Evolutionary conservation across 495 filamentous ascomycete genomes (phyloP), one percentile per base, ranked within the genome.

Genomic region (Penicillium riverlandense): DNA sequence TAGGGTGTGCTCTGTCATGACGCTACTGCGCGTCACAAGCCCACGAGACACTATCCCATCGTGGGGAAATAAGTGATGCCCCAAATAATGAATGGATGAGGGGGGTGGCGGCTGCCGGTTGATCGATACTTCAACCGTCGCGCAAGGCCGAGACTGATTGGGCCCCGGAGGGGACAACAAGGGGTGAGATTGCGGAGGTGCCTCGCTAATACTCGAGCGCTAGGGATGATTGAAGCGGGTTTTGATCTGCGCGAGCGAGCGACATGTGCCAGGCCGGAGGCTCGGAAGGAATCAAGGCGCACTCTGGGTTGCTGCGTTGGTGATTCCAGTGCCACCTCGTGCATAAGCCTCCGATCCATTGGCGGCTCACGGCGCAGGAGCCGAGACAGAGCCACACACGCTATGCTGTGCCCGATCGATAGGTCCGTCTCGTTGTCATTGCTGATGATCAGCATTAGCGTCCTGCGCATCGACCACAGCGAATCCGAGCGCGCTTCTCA

Each of bases 401-500:
- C 22, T 22, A 44, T 11, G 47, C 45, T 55, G 52, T 47, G 54
- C 44, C 50, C 32, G 22, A 31, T 47, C 35, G 30, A 22, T 22
- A 22, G 22, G 22, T 22, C 22, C 2, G 22, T 6, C 35, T 35
- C 22, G n/a, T 35, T 33, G 9, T 35, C 36, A 12, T 27, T 27
- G 9, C 12, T 39, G 33, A 40, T 46, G 49, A 47, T 53, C 44
- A 41, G 32, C 38, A 34, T 48, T 35, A 40, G 40, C 28, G 40
- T 35, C 42, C 48, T 52, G 46, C 15, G 36, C 37, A 52, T 32
- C 41, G 45, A 41, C 27, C 38, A 35, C 14, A 44, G 48, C 45
- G 43, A 57, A 59, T 52, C 45, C 45, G 44, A 38, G 33, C 41
- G 28, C 47, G 15, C 11, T 37, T 38, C 15, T 16, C n/a, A n/a